A percentile compares a stretch with the other conserved stretches of the same genome.
Conservation (phyloP, 1,284 basidiomycete species). For the Sphagnurus paluster region DNA sequence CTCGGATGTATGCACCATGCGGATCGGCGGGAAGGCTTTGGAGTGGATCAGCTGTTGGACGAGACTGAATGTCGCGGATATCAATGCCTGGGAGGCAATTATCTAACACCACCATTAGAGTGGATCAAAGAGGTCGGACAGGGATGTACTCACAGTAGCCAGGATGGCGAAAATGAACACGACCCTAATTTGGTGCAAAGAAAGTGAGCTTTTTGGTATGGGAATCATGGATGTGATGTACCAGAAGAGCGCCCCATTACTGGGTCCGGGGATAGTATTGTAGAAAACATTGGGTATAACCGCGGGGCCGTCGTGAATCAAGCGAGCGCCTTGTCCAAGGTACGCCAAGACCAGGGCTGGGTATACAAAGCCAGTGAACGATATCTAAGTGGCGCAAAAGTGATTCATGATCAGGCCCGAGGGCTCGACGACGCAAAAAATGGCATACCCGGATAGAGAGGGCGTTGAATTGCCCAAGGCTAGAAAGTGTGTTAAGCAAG, state of each 20-base stretch:
- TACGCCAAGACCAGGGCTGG: constrained; percentile 64
- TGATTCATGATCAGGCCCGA: too few relatives aligned
- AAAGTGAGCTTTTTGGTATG: background rate
- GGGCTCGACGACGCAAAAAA: too few relatives aligned
- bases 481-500: constrained; percentile 21
- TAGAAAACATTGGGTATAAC: constrained; percentile 70
- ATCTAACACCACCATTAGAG: too few relatives aligned
- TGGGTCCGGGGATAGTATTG: constrained; percentile 56
- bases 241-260: constrained; percentile 58
- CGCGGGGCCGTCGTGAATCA: constrained; percentile 49
- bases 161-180: constrained; percentile 62
- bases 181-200: constrained; percentile 44
- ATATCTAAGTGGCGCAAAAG: constrained; percentile 45
- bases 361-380: constrained; percentile 54
- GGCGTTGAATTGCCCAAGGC: constrained; percentile 67
- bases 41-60: constrained; percentile 64
- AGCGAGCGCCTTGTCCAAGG: constrained; percentile 66
- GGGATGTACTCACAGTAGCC: constrained; percentile 60
- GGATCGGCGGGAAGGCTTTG: constrained; percentile 57
- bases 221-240: constrained; percentile 21
- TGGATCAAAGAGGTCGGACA: too few relatives aligned
- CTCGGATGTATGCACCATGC: constrained; percentile 61
- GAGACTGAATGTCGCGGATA: constrained; percentile 67
- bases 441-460: constrained; percentile 52
- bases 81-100: constrained; percentile 66